Evolutionary conservation across 2,329 filamentous ascomycete species (phyloP).

Genomic region (Colletotrichum tanaceti): DNA sequence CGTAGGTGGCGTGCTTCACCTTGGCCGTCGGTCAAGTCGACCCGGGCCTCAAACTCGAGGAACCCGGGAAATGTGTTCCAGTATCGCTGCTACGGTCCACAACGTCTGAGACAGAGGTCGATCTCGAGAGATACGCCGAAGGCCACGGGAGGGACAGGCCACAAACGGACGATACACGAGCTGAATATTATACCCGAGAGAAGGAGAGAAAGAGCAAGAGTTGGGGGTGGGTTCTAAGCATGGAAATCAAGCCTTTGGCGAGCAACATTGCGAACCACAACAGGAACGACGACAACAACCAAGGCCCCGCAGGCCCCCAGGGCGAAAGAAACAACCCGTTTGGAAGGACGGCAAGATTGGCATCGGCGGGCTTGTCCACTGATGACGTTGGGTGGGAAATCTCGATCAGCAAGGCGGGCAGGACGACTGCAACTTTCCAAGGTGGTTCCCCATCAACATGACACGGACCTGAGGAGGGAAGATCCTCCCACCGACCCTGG

Average conservation of each 20-base stretch:
- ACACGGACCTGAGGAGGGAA: conserved; percentile 31
- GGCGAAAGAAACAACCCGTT: conserved; percentile 6
- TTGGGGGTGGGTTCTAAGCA: too few relatives aligned
- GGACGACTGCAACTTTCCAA: neutral
- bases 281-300: neutral
- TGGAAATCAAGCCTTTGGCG: neutral
- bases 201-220: too few relatives aligned
- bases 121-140: neutral
- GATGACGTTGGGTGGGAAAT: conserved; percentile 33
- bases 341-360: conserved; percentile 6
- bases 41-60: neutral
- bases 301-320: neutral
- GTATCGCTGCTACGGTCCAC: neutral
- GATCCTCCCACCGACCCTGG: conserved; percentile 9
- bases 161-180: neutral
- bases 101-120: neutral
- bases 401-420: conserved; percentile 19
- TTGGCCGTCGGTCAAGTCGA: neutral
- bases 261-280: conserved; percentile 15
- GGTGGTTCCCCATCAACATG: conserved; percentile 37
- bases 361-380: conserved; percentile 20
- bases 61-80: neutral
- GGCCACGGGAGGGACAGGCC: neutral
- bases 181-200: too few relatives aligned
- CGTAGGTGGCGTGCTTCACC: too few relatives aligned